Percentiles rank a stretch among this genome's conserved stretches.
These are phyloP conservation scores for Volvox carteri DNA, from an alignment of 163 green algal genomes.

Conservation along the genomic window DNA sequence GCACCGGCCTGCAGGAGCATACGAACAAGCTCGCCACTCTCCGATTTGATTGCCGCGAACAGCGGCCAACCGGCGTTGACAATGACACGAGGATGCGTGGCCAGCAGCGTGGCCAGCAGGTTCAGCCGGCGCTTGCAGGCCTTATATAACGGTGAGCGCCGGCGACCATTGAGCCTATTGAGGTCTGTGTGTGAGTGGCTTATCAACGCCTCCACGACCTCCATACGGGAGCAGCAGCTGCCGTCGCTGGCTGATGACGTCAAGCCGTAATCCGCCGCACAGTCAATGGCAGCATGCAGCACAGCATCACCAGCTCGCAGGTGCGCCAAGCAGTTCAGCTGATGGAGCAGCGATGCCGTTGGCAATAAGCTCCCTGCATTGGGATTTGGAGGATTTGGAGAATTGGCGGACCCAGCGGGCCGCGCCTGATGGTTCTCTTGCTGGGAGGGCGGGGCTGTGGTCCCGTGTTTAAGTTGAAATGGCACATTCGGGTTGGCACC, in stretches of 20 bases:
- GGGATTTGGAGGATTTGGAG: no score
- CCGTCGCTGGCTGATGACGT: not conserved
- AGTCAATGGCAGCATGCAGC: conserved; percentile 16
- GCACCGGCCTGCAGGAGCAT: not conserved
- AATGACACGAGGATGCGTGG: not conserved
- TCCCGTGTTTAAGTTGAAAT: not conserved
- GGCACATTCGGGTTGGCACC: conserved; percentile 14
- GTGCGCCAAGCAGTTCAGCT: not conserved
- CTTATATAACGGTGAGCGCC: conserved; percentile 15
- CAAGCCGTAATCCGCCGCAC: not conserved
- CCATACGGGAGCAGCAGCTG: not conserved
- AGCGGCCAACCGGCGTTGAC: conserved; percentile 21
- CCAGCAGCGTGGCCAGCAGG: not conserved
- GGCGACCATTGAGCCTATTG: conserved; percentile 15
- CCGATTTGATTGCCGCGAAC: conserved; percentile 27
- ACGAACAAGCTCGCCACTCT: not conserved
- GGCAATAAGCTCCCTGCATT: not conserved
- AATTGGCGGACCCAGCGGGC: no score
- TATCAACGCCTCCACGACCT: not conserved
- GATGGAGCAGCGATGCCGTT: not conserved
- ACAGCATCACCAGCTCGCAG: not conserved
- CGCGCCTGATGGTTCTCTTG: no score
- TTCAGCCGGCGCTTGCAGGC: not conserved
- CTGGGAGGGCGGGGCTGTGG: not conserved
- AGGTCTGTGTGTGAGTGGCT: not conserved